A percentile compares a stretch with the other conserved stretches of the same genome.
These are phyloP conservation scores for Sutorius eximius DNA, from an alignment of 1,284 basidiomycete genomes.

Conservation along the genomic window DNA sequence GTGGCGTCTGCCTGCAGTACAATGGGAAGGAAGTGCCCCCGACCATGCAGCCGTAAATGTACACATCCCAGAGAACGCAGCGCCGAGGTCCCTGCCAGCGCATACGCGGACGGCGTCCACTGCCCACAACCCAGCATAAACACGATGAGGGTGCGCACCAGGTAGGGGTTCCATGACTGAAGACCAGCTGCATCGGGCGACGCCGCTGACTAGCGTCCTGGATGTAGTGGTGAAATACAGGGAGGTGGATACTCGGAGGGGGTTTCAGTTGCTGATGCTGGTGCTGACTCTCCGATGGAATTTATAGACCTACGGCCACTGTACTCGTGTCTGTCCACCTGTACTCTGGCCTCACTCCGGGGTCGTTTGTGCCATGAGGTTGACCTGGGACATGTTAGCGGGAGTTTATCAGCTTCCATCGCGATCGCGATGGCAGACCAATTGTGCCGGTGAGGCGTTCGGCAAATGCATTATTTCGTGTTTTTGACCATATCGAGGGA, in stretches of 20 bases:
- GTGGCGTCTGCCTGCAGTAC: conserved; percentile 36
- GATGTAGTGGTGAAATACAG: background rate
- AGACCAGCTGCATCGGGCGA: background rate
- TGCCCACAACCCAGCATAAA: conserved; percentile 24
- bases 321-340: conserved; percentile 19
- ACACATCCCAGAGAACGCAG: conserved; percentile 24
- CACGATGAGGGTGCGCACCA: conserved; percentile 19
- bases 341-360: conserved; percentile 64
- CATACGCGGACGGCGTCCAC: background rate
- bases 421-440: conserved; percentile 28
- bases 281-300: conserved; percentile 14
- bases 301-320: conserved; percentile 25
- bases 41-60: conserved; percentile 36
- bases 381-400: conserved; percentile 17
- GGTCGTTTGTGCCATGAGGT: conserved; percentile 81
- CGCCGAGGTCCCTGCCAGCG: conserved; percentile 7
- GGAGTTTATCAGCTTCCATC: conserved; percentile 27
- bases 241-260: conserved; percentile 8
- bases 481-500: conserved; percentile 33
- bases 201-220: background rate
- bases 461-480: conserved; percentile 27
- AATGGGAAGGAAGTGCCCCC: conserved; percentile 40
- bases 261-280: conserved; percentile 12
- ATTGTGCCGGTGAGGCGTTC: conserved; percentile 26
- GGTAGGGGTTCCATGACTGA: background rate